Evolutionary conservation across 1,139 yeast species (phyloP), one percentile per base, ranked within the genome.

Genomic region (Debaryomyces sp.): DNA sequence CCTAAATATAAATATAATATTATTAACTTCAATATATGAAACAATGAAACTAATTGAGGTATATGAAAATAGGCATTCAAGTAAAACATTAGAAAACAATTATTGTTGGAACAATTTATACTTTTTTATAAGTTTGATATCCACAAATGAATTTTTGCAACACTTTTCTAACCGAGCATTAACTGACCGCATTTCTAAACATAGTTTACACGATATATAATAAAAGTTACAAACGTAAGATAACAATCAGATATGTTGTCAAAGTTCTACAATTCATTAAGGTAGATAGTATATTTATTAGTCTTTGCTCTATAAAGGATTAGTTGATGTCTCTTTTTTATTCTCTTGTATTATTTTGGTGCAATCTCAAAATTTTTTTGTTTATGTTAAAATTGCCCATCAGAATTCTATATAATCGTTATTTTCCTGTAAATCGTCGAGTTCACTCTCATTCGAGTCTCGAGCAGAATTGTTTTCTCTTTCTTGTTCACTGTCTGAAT

Each of bases 371-470:
- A 17, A 17, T 17, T 33, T 33, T 24, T 42, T 35, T 23, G 44
- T 51, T 3, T 45, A 44, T 35, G 24, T 26, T 24, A 15, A 23
- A 38, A 13, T 24, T 13, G 9, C 13, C 12, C 13, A n/a, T 47
- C 13, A 38, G 42, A 61, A 48, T 22, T 52, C 54, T 22, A 68
- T 61, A 45, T 54, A 68, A 46, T 67, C 71, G 17, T 51, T 54
- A 44, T 65, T 65, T 18, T 56, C 61, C 45, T 71, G 74, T 40
- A 73, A 68, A 6, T 67, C 76, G 62, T 34, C 33, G 12, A 21
- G 22, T 32, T 29, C 26, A 21, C 38, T 35, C 13, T 36, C 42
- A 21, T 27, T 3, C 6, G 43, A 30, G 39, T 41, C 61, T 9
- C 58, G 66, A 6, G 59, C 63, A 22, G 44, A 38, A 12, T 46